Evolutionary conservation across 164 flowering plant genomes (phyloP).

Genomic region (Magnolia officinalis): DNA sequence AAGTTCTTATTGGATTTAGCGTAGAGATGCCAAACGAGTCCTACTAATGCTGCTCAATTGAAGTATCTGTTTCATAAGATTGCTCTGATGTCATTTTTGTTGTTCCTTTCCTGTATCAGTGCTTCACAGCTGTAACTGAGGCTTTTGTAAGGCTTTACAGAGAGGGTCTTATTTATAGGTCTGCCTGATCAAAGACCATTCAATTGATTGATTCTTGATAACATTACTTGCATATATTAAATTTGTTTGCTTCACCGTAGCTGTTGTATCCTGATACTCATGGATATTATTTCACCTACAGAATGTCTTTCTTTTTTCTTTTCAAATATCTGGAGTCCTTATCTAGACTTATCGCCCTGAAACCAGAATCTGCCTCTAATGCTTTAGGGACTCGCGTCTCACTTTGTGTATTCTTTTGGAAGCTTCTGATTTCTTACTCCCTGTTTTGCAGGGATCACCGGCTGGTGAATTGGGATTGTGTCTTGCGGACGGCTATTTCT

Average conservation of each 20-base stretch:
- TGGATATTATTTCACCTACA: not conserved
- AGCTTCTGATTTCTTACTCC: constrained; percentile 1
- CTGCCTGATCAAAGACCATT: not conserved
- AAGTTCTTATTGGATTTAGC: too few species aligned
- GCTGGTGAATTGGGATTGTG: constrained; percentile 95
- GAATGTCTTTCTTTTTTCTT: not conserved
- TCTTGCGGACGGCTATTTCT: constrained; percentile 89
- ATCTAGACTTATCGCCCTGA: not conserved
- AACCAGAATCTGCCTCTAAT: not conserved
- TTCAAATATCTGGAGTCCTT: not conserved
- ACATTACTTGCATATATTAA: not conserved
- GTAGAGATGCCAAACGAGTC: not conserved
- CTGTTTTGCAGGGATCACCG: constrained; percentile 65
- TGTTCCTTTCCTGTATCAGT: constrained; percentile 33
- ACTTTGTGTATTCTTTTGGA: constrained; percentile 7
- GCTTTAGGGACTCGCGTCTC: too few species aligned
- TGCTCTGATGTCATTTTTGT: not conserved
- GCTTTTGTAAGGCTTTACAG: constrained; percentile 83
- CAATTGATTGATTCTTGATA: not conserved
- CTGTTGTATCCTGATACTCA: not conserved
- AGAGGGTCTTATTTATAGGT: constrained; percentile 91
- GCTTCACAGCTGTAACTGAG: constrained; percentile 96
- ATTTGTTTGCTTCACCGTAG: not conserved
- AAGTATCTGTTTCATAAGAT: not conserved
- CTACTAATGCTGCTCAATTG: not conserved